Evolutionary conservation across 345 rosid genomes (phyloP).

Genomic region (Acer saccharum): DNA sequence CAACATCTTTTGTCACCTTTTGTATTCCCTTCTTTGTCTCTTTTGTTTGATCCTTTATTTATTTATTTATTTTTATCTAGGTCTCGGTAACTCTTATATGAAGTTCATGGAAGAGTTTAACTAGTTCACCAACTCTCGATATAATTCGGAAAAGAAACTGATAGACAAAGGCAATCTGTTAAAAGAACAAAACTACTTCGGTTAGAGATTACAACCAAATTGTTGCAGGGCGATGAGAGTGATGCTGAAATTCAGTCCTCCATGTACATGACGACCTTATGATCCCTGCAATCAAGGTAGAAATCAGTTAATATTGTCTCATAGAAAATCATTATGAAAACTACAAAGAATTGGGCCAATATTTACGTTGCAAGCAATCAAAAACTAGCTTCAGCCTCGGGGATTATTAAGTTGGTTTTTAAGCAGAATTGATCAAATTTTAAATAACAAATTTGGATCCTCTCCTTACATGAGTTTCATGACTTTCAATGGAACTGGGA

Average conservation of each 20-base stretch:
- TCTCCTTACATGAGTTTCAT: background rate
- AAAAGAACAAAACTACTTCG: background rate
- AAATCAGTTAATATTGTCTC: background rate
- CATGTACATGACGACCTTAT: background rate
- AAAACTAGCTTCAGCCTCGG: background rate
- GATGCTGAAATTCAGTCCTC: background rate
- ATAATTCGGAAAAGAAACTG: background rate
- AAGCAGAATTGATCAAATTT: too few relatives aligned
- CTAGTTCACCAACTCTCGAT: background rate
- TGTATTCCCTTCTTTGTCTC: too few relatives aligned
- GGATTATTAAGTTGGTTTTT: background rate
- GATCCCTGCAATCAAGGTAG: background rate
- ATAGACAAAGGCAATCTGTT: background rate
- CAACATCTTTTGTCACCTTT: background rate
- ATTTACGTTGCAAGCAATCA: background rate
- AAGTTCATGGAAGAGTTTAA: background rate
- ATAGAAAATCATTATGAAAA: background rate
- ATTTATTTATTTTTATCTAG: background rate
- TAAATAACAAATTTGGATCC: background rate
- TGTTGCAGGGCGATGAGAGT: background rate
- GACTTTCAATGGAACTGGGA: background rate
- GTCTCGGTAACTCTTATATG: background rate
- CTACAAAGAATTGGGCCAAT: background rate
- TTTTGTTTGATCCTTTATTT: too few relatives aligned
- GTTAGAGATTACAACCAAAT: background rate